Percentiles rank a stretch among this genome's conserved stretches.
phyloP scores from a whole-genome alignment of 441 rosid genomes.

The Jatropha podagrica region DNA sequence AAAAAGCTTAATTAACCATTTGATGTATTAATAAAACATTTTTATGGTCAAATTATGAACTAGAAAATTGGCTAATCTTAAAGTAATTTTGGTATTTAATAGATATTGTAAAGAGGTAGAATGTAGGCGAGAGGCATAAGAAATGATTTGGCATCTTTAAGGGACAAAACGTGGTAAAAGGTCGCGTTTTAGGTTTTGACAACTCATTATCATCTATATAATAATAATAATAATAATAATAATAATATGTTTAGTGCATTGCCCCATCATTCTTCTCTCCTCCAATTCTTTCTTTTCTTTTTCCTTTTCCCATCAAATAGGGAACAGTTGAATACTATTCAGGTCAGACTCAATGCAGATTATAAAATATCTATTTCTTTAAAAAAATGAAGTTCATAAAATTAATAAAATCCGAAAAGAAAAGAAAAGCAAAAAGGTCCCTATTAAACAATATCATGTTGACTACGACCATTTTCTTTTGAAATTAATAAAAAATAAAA shows the following conservation, averaged over 20 bases:
- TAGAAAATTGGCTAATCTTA: too few relatives aligned
- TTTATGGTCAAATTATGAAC: too few relatives aligned
- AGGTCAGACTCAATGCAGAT: too few relatives aligned
- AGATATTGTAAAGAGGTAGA: too few relatives aligned
- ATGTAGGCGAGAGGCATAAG: neutral
- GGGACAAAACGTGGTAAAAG: constrained; percentile 45
- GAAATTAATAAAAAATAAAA: too few relatives aligned
- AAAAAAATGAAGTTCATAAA: neutral
- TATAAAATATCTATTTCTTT: too few relatives aligned
- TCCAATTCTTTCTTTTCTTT: neutral
- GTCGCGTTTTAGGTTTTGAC: constrained; percentile 24
- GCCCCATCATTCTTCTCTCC: constrained; percentile 16
- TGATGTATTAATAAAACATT: too few relatives aligned
- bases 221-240: neutral
- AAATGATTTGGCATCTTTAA: constrained; percentile 26
- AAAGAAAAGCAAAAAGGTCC: neutral
- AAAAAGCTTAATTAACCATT: too few relatives aligned
- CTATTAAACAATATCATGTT: too few relatives aligned
- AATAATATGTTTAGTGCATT: constrained; percentile 6
- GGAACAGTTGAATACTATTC: constrained; percentile 15
- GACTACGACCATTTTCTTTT: too few relatives aligned
- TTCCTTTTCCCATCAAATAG: constrained; percentile 25
- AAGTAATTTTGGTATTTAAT: too few relatives aligned
- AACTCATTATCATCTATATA: constrained; percentile 17
- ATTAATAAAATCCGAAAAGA: too few relatives aligned